Base-by-base conservation (phyloP, 108 stramenopile species). In the Discostella pseudostelligera region DNA sequence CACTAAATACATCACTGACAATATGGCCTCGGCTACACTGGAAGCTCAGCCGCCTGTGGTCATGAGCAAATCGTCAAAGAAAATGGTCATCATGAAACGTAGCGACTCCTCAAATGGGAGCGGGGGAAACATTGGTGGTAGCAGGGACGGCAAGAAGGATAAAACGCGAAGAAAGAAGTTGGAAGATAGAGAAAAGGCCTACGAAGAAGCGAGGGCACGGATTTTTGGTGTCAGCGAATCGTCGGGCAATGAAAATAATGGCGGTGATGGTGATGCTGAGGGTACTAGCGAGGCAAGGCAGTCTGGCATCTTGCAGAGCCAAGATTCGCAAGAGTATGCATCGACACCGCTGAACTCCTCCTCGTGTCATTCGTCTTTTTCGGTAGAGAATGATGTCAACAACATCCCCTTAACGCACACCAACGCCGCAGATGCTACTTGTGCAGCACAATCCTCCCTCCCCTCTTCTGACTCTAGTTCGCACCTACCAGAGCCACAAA, bases 151-250 rank as follows among this genome's bases (percentile, higher is more conserved):
- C 25, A 59, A 74, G 22, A 59, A 72, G 64, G 70, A 61, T 14
- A 59, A 56, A 11, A 44, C 58, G 42, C 59, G 80, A 21, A 72
- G 69, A 19, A 80, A 81, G 54, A 83, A 75, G 13, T 59, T 93
- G 21, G 69, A 63, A n/a, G 96, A 91, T 39, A 88, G 87, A 72
- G 94, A 95, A 81, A 86, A 81, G 76, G 85, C 86, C 29, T 97
- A 97, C 63, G 94, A 90, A 16, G 94, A 93, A 78, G 93, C 92
- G 8, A 58, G 96, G 42, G 96, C 96, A 12, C 78, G 96, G 5
- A 97, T 95, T 59, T 95, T 97, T 75, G 77, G 74, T 42, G 44
- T 81, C 17, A 74, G 74, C 16, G 51, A 65, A 3, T 51, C 37
- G 44, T 48, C 47, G 11, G 48, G 36, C 24, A 62, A 59, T 21